phyloP scores from a whole-genome alignment of 2,329 filamentous ascomycete species.

The Cucurbitaria berberidis region DNA sequence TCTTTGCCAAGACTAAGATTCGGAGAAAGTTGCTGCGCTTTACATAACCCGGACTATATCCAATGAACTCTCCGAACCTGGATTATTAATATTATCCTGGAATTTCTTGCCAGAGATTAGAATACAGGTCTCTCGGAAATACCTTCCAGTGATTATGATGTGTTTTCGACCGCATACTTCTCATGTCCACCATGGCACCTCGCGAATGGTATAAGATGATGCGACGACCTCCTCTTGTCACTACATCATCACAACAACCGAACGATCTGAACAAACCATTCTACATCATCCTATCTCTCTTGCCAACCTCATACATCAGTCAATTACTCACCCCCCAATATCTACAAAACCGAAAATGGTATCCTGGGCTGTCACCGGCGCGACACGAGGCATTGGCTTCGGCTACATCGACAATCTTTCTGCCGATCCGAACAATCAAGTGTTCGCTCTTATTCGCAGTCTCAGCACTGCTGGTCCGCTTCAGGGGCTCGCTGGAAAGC shows the following conservation, averaged over 20 bases:
- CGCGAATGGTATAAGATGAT: slow-evolving; percentile 8
- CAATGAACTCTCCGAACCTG: no score
- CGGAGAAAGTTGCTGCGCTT: slow-evolving; percentile 8
- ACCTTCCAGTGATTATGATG: slow-evolving; percentile 3
- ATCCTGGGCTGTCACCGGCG: slow-evolving; percentile 18
- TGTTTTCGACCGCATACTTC: no score
- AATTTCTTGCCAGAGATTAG: no score
- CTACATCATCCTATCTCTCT: slow-evolving; percentile 2
- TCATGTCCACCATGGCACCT: no score
- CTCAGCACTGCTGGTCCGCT: slow-evolving; percentile 15
- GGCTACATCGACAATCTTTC: slow-evolving; percentile 16
- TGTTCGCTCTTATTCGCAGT: slow-evolving; percentile 21
- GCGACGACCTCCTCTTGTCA: slow-evolving; percentile 1
- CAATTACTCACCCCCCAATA: no score
- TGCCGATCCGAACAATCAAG: slow-evolving; percentile 16
- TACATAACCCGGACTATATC: no score
- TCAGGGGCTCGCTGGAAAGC: slow-evolving; percentile 14
- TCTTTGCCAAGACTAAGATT: no score
- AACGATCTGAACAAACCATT: not conserved
- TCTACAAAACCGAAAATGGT: slow-evolving; percentile 13
- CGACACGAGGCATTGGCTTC: slow-evolving; percentile 19
- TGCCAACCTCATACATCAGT: slow-evolving; percentile 3
- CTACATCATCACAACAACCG: slow-evolving; percentile 5
- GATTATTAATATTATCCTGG: no score
- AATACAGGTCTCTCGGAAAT: slow-evolving; percentile 20